Conservation (phyloP, 1,284 basidiomycete species). For the Abortiporus biennis region DNA sequence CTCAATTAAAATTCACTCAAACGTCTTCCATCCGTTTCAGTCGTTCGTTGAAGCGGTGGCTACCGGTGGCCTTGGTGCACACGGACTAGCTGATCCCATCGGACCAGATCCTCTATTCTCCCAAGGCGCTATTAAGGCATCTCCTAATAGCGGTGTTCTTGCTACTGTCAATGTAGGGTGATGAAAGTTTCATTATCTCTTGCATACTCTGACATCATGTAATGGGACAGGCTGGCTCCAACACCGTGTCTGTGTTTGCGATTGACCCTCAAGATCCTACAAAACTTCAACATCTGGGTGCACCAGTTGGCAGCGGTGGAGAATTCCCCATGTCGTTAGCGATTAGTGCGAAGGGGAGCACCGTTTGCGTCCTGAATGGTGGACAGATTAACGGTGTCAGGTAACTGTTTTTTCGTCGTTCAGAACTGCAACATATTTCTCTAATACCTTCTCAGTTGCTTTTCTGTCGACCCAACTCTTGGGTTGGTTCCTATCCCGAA, state of each 20-base stretch:
- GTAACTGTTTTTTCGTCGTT: constrained; percentile 19
- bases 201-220: background rate
- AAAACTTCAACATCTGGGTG: constrained; percentile 32
- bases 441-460: constrained; percentile 29
- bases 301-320: constrained; percentile 35
- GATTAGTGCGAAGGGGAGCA: constrained; percentile 32
- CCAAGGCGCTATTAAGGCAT: constrained; percentile 39
- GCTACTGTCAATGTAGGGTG: constrained; percentile 38
- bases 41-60: constrained; percentile 19
- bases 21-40: background rate
- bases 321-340: constrained; percentile 45
- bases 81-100: constrained; percentile 26
- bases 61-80: constrained; percentile 34
- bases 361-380: constrained; percentile 40
- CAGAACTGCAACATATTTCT: background rate
- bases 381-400: constrained; percentile 41
- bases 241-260: constrained; percentile 38
- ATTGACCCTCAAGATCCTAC: constrained; percentile 37
- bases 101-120: constrained; percentile 42
- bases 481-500: constrained; percentile 34
- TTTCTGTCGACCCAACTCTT: constrained; percentile 31
- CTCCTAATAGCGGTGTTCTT: constrained; percentile 31
- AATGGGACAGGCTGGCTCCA: constrained; percentile 35
- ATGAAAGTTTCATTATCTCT: background rate
- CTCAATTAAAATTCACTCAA: background rate